phyloP scores from a whole-genome alignment of 2,329 filamentous ascomycete genomes.

The Beauveria sp. region DNA sequence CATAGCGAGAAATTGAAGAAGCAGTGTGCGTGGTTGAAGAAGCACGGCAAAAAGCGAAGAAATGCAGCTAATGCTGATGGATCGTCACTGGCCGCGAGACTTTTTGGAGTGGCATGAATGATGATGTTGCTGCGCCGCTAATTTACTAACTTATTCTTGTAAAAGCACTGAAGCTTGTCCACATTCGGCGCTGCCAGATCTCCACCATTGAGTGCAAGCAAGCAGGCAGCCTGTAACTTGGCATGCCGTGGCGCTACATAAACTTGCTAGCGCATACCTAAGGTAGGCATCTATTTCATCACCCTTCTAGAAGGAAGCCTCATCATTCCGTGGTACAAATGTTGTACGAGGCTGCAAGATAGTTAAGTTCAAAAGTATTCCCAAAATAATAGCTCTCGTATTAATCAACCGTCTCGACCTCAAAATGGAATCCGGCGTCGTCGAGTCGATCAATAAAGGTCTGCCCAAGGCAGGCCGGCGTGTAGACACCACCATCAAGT shows the following conservation, averaged over 20 bases:
- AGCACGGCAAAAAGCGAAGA: neutral
- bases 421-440: constrained; percentile 54
- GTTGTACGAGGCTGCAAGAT: neutral
- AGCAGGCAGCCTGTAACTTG: neutral
- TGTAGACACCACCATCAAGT: constrained; percentile 61
- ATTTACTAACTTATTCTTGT: neutral
- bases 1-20: neutral
- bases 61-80: neutral
- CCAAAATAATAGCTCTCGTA: neutral
- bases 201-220: neutral
- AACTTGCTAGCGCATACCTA: neutral
- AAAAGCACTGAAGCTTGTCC: neutral
- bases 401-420: constrained; percentile 33
- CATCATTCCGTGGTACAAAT: neutral
- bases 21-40: neutral
- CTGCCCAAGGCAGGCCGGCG: constrained; percentile 63
- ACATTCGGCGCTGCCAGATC: constrained; percentile 1
- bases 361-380: neutral
- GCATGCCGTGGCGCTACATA: neutral
- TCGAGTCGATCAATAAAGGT: constrained; percentile 56
- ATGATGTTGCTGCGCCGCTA: neutral
- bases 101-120: neutral
- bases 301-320: neutral
- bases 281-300: neutral
- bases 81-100: constrained; percentile 7